Percentiles rank a stretch among this genome's conserved stretches.
Conservation (phyloP, 202 grass and related monocot genomes). For the Carex arenaria region DNA sequence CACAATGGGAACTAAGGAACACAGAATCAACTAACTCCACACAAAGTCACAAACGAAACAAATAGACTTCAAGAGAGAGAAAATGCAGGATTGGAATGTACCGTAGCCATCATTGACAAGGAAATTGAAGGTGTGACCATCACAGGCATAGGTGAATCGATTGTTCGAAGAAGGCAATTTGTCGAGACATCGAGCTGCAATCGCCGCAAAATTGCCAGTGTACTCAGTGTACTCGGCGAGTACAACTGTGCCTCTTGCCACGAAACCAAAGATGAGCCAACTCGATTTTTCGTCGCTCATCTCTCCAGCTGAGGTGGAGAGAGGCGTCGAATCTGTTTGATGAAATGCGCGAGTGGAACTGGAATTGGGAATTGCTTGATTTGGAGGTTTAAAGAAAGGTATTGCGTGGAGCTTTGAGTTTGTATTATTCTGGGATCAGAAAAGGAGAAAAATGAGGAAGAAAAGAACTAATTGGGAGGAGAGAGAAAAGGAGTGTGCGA, state of each 20-base stretch:
- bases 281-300: conserved; percentile 37
- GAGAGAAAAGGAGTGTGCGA: not conserved
- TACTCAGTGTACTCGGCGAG: conserved; percentile 92
- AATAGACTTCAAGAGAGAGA: not conserved
- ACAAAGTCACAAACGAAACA: not conserved
- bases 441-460: not conserved
- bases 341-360: conserved; percentile 1
- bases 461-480: not conserved
- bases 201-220: conserved; percentile 87
- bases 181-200: conserved; percentile 75
- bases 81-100: conserved; percentile 12
- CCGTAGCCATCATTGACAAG: conserved; percentile 77
- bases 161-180: conserved; percentile 65
- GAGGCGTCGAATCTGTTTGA: conserved; percentile 28
- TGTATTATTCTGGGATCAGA: conserved; percentile 13
- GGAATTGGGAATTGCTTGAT: conserved; percentile 5
- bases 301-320: conserved; percentile 14
- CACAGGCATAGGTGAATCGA: conserved; percentile 73
- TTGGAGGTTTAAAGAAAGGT: conserved; percentile 7
- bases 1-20: not conserved
- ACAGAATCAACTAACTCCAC: not conserved
- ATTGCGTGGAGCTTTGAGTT: not conserved
- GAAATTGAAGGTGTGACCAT: conserved; percentile 83
- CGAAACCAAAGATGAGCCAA: conserved; percentile 93
- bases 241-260: conserved; percentile 82